These are phyloP conservation scores for Cinnamomum chago DNA, from an alignment of 164 flowering plant species.

Conservation along the genomic window DNA sequence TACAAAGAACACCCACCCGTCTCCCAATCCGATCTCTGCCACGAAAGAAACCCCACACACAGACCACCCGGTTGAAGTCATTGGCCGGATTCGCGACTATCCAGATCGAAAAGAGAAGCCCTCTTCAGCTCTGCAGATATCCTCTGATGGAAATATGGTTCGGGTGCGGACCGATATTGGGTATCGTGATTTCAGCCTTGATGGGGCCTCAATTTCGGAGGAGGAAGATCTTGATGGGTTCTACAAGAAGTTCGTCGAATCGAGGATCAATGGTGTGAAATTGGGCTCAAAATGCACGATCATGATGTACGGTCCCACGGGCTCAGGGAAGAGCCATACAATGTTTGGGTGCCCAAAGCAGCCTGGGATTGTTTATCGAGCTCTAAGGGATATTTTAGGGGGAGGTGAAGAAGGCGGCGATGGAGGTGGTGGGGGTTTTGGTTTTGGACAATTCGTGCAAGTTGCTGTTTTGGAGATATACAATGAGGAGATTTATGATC, in stretches of 20 bases:
- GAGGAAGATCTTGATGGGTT: slow-evolving; percentile 73
- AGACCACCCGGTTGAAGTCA: slow-evolving; percentile 91
- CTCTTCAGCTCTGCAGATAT: slow-evolving; percentile 46
- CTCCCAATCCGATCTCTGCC: slow-evolving; percentile 26
- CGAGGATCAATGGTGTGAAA: slow-evolving; percentile 77
- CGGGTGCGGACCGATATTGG: slow-evolving; percentile 79
- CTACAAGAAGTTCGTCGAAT: slow-evolving; percentile 70
- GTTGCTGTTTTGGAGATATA: slow-evolving; percentile 92
- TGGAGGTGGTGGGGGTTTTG: slow-evolving; percentile 12
- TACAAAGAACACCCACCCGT: slow-evolving; percentile 31
- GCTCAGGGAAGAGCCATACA: slow-evolving; percentile 93
- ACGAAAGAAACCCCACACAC: slow-evolving; percentile 33
- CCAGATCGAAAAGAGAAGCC: slow-evolving; percentile 54
- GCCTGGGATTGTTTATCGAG: slow-evolving; percentile 86
- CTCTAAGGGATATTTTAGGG: slow-evolving; percentile 76
- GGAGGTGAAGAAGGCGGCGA: slow-evolving; percentile 35
- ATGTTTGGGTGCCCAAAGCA: slow-evolving; percentile 91
- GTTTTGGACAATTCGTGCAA: slow-evolving; percentile 65
- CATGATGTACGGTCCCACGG: slow-evolving; percentile 99
- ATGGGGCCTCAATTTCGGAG: slow-evolving; percentile 81
- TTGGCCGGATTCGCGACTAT: slow-evolving; percentile 71
- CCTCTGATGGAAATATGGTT: slow-evolving; percentile 38
- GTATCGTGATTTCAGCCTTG: slow-evolving; percentile 83
- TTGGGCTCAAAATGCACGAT: slow-evolving; percentile 84
- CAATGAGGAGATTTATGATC: slow-evolving; percentile 95